Base-by-base conservation (phyloP, 2,329 filamentous ascomycete species). In the Berkeleyomyces basicola region DNA sequence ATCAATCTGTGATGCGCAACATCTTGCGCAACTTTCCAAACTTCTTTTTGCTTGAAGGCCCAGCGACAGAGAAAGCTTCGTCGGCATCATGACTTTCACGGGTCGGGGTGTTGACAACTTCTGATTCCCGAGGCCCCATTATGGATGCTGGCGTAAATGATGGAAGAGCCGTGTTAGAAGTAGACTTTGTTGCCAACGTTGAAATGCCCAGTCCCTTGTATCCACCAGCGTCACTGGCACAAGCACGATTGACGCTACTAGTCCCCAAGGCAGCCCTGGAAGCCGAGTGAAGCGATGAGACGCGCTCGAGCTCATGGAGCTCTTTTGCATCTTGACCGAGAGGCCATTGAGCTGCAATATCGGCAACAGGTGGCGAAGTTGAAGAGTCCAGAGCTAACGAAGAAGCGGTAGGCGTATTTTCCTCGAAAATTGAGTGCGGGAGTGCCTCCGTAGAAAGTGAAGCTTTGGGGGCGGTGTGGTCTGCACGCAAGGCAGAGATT, bases 1-100 rank as follows among this genome's bases (percentile, higher is more conserved):
- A 6, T 53, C 16, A 42, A 65, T 78, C 76, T 65, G 78, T 70
- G 63, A 80, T 70, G 49, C 76, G 71, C 72, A 89, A 86, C 71
- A 86, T 85, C 70, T 77, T 81, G 70, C 86, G 81, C 70, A 89
- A 72, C 62, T 76, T 74, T 49, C 79, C 78, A 71, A 89, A 88
- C 72, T 85, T 87, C 78, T 88, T 88, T 74, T 80, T 82, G 74
- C 44, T 14, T n/a, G 10, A 33, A 37, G 36, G 33, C 7, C 46
- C 59, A 44, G 44, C n/a, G 3, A 10, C 51, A 39, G 33, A 14
- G 39, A 55, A 6, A 9, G 7, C 37, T 33, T 37, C 58, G n/a
- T 59, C 58, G 11, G 43, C 33, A 23, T 47, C 43, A 14, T 37
- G 42, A 9, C 31, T 37, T 7, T 49, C 43, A 4, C 23, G 58